These are phyloP conservation scores for Iris macrosiphon DNA, from an alignment of 106 monocot genomes.

Conservation along the genomic window DNA sequence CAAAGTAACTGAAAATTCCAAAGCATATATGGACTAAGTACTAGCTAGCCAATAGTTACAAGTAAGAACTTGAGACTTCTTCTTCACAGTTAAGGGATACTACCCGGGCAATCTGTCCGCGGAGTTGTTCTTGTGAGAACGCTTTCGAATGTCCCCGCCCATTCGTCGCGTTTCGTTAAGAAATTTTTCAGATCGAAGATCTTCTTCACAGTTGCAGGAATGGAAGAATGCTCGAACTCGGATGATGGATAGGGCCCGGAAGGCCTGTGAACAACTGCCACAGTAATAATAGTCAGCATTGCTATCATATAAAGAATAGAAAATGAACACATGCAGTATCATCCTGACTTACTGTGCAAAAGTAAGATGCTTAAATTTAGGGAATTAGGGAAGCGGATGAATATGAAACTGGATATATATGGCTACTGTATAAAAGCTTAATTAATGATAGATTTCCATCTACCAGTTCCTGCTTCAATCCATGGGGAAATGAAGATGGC, in stretches of 20 bases:
- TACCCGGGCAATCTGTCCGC: slow-evolving; percentile 70
- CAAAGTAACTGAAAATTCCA: slow-evolving; percentile 25
- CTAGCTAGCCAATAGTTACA: too few relatives aligned
- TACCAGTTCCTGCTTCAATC: slow-evolving; percentile 78
- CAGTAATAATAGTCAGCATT: background rate
- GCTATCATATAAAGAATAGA: background rate
- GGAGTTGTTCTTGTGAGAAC: slow-evolving; percentile 54
- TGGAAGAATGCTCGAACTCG: slow-evolving; percentile 91
- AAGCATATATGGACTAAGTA: too few relatives aligned
- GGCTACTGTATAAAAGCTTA: background rate
- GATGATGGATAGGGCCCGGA: slow-evolving; percentile 51
- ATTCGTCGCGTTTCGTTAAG: slow-evolving; percentile 71
- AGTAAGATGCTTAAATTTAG: background rate
- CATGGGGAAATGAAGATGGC: slow-evolving; percentile 83
- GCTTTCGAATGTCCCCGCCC: slow-evolving; percentile 85
- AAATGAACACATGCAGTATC: too few relatives aligned
- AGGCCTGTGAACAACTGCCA: slow-evolving; percentile 63
- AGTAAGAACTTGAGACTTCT: too few relatives aligned
- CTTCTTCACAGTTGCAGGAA: slow-evolving; percentile 89
- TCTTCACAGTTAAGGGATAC: too few relatives aligned
- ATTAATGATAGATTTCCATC: background rate
- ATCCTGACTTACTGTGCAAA: too few relatives aligned
- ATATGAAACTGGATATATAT: background rate
- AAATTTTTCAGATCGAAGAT: slow-evolving; percentile 69
- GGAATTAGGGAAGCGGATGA: background rate